Base-by-base conservation (phyloP, 352 stramenopile genomes). In the Globisporangium megalacanthum region DNA sequence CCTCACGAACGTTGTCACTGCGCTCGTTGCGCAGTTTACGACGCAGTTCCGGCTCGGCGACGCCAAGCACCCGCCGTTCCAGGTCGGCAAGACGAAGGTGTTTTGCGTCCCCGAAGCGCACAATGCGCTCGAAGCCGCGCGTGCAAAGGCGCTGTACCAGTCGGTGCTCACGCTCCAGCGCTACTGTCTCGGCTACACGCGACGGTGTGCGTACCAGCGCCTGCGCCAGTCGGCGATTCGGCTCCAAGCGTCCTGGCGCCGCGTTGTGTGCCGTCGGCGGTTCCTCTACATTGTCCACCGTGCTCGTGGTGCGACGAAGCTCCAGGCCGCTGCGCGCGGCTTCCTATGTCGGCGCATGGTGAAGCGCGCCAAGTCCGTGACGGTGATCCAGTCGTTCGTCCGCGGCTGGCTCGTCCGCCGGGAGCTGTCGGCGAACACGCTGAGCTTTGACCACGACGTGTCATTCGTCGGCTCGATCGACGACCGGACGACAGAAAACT, bases 51-150 rank as follows among this genome's bases (percentile, higher is more conserved):
- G 63, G 39, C 66, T 88, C 14, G 68, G 52, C 19, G 64, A 83
- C 36, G 29, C 76, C 13, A 73, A 81, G 22, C 75, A 79, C 36
- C 79, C 79, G 39, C 72, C 76, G 1, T 91, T 92, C 58, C 82
- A 90, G 56, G 76, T 93, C 35, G 85, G 85, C 8, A 92, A 89
- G 45, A 92, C 74, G 8, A 93, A 93, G 64, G 81, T 91, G 0
- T 95, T 95, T 53, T 85, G 74, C 52, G 31, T 92, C 20, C 71
- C 77, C 14, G 70, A 84, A 57, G 82, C 80, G 0, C 84, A 95
- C 57, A 73, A 89, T 41, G 70, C 77, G 22, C 59, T 93, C 3
- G 81, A 93, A 63, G 69, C 70, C 3, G 73, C 64, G 15, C 78
- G 83, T 2, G 75, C 70, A 0, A 82, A 83, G 46, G 83, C 80